Evolutionary conservation across 106 monocot genomes (phyloP).

Genomic region (Hemerocallis citrina): DNA sequence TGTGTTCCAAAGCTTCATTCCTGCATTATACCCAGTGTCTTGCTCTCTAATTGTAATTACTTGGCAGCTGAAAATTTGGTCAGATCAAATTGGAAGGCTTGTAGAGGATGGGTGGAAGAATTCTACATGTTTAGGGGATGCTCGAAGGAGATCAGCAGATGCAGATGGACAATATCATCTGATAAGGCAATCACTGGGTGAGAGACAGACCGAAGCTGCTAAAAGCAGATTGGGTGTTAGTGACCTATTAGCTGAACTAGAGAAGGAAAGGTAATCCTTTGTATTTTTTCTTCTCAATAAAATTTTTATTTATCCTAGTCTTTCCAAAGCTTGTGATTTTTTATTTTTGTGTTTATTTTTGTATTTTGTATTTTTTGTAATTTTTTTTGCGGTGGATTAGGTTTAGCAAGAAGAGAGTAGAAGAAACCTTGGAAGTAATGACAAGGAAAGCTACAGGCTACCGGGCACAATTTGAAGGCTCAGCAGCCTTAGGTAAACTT

Average conservation of each 20-base stretch:
- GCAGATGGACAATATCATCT: slow-evolving; percentile 40
- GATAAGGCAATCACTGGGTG: slow-evolving; percentile 35
- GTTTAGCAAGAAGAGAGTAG: slow-evolving; percentile 49
- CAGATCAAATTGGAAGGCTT: slow-evolving; percentile 59
- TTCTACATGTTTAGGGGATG: slow-evolving; percentile 34
- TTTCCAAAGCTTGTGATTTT: too few species aligned
- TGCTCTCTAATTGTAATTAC: not conserved
- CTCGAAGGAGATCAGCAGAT: slow-evolving; percentile 54
- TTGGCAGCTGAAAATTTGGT: slow-evolving; percentile 52
- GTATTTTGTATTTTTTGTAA: too few species aligned
- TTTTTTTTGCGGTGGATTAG: slow-evolving; percentile 6
- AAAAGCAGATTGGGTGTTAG: slow-evolving; percentile 39
- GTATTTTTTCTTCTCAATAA: too few species aligned
- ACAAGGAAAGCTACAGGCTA: slow-evolving; percentile 31
- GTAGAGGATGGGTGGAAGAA: slow-evolving; percentile 47
- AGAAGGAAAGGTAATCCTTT: too few species aligned
- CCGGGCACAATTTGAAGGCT: slow-evolving; percentile 28
- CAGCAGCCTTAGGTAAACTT: slow-evolving; percentile 39
- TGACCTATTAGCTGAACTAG: slow-evolving; percentile 63
- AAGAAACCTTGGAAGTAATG: slow-evolving; percentile 40
- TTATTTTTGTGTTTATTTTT: too few species aligned
- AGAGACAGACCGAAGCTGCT: slow-evolving; percentile 30
- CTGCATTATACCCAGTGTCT: not conserved
- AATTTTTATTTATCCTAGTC: too few species aligned
- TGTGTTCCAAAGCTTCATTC: not conserved